These are phyloP conservation scores for Aspergillus fijiensis DNA, from an alignment of 2,329 filamentous ascomycete species.

Conservation along the genomic window DNA sequence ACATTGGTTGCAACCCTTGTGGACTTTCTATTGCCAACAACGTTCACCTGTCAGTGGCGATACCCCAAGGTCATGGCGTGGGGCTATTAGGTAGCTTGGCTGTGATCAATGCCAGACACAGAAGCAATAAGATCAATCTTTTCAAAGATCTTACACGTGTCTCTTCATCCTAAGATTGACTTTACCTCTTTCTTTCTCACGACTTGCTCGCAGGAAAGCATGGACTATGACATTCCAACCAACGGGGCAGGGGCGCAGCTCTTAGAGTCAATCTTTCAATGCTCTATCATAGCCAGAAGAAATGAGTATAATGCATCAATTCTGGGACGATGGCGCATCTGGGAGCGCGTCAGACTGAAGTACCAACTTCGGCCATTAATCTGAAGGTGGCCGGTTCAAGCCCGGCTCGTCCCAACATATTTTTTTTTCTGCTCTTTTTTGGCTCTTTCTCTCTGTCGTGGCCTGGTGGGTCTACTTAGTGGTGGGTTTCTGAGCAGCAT, in stretches of 20 bases:
- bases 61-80: not conserved
- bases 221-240: no score
- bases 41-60: not conserved
- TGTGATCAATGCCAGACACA: not conserved
- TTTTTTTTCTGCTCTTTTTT: not conserved
- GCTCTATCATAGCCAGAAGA: fast-evolving
- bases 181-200: no score
- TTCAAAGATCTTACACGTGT: no score
- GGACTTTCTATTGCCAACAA: not conserved
- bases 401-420: not conserved
- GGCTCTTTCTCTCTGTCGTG: not conserved
- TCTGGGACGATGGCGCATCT: not conserved
- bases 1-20: not conserved
- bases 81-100: not conserved
- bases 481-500: not conserved
- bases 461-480: not conserved
- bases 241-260: no score
- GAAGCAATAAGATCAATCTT: no score
- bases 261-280: no score
- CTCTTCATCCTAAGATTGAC: no score
- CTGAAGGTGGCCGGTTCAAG: not conserved
- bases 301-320: fast-evolving
- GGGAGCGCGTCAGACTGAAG: not conserved
- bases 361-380: not conserved
- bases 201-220: no score